A percentile compares a stretch with the other conserved stretches of the same genome.
Conservation (phyloP, 331 rosid genomes). For the Quercus phellos region DNA sequence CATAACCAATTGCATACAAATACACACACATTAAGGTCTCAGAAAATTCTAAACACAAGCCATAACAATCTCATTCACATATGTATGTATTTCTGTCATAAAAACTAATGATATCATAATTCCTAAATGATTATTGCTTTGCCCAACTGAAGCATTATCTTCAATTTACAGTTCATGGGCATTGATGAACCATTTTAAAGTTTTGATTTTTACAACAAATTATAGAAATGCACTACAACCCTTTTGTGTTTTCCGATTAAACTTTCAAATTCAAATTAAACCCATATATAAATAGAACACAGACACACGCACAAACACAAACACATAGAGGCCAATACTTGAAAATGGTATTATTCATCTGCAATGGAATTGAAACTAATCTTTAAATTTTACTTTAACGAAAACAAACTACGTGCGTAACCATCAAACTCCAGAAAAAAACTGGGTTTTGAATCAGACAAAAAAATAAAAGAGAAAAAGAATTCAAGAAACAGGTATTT, state of each 20-base stretch:
- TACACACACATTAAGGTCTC: not conserved
- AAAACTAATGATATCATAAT: not conserved
- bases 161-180: not conserved
- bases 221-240: not conserved
- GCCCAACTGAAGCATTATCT: not conserved
- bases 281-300: not conserved
- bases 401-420: not conserved
- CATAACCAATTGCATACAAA: not conserved
- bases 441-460: not conserved
- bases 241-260: not conserved
- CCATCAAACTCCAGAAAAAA: not conserved
- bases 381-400: not conserved
- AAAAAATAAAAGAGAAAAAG: not conserved
- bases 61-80: not conserved
- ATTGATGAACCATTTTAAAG: not conserved
- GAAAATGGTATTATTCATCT: not conserved
- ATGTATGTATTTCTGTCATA: not conserved
- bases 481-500: not conserved
- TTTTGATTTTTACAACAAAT: not conserved
- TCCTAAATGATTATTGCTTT: not conserved
- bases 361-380: not conserved
- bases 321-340: not conserved
- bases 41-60: not conserved
- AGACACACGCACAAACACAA: not conserved
- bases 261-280: not conserved